Percentiles rank a stretch among this genome's conserved stretches.
Conservation (phyloP, 177 flowering plant species). For the Viscum album region DNA sequence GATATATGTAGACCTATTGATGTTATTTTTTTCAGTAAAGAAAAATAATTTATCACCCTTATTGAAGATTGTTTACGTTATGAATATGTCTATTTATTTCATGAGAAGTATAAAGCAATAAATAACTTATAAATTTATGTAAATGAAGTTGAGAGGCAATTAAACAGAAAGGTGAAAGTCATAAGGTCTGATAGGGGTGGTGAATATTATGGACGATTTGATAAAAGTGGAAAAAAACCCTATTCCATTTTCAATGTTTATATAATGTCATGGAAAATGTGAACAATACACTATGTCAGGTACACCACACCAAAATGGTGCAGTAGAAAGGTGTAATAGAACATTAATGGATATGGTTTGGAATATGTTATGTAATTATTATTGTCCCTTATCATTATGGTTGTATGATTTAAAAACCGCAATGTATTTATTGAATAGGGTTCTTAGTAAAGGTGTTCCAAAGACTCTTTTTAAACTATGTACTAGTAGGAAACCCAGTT, state of each 20-base stretch:
- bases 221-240: not conserved
- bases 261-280: not conserved
- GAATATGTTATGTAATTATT: no score
- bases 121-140: not conserved
- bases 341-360: no score
- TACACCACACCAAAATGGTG: not conserved
- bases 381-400: no score
- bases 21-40: not conserved
- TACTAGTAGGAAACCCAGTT: no score
- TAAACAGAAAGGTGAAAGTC: not conserved
- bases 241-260: not conserved
- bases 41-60: not conserved
- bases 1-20: slow-evolving; percentile 1
- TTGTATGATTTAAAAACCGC: not conserved
- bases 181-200: not conserved
- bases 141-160: not conserved
- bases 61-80: not conserved
- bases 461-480: no score
- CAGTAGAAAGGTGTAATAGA: not conserved
- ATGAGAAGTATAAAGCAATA: not conserved
- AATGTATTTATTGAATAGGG: not conserved
- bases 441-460: slow-evolving; percentile 1
- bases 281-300: not conserved
- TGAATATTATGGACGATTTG: not conserved
- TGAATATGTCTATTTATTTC: not conserved